Base-by-base conservation (phyloP, 129 eudicot genomes). In the Pseudognaphalium luteoalbum region DNA sequence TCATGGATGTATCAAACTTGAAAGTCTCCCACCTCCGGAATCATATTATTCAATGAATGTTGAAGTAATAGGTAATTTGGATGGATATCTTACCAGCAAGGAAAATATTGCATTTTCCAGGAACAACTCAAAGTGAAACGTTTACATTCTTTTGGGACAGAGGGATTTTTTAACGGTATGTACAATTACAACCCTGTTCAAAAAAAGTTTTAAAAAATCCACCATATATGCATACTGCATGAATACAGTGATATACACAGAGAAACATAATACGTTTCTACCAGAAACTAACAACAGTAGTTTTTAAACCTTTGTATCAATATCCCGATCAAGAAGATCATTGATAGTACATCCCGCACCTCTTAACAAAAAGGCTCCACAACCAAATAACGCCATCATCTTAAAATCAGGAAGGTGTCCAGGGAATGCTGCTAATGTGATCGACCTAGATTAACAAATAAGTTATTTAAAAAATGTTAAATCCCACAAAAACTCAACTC, bases 321-420 rank as follows among this genome's bases (percentile, higher is more conserved):
- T 94, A 87, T 94, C 97, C 25, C 88, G 86, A 72, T 94, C 99
- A 79, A 94, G 90, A 60, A 94, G 88, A 84, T 94, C 99, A 74
- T 94, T 94, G 44, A 94, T 71, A 9, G 99, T 94, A 77, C 99
- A 94, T 11, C 99, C 99, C 8, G 99, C 99, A 68, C 99, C 97
- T 67, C 99, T 86, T 65, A 94, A 81, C 15, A 94, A 86, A 75
- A 94, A 84, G 32, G 99, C 96, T 81, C 99, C 99, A 57, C 89
- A 89, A 67, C 99, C 99, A 89, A 94, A 94, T 28, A 94, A 80
- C 22, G 87, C 41, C 96, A 94, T 66, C 97, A 89, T 87, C 77
- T 94, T 94, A 54, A 91, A 6, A 79, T 94, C 97, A 29, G 99
- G 99, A 72, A 89, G 85, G 78, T 85, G 85, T 78, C 96, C 99